Evolutionary conservation across 1,284 basidiomycete genomes (phyloP), one percentile per base, ranked within the genome.

Genomic region (Mixia osmundae): DNA sequence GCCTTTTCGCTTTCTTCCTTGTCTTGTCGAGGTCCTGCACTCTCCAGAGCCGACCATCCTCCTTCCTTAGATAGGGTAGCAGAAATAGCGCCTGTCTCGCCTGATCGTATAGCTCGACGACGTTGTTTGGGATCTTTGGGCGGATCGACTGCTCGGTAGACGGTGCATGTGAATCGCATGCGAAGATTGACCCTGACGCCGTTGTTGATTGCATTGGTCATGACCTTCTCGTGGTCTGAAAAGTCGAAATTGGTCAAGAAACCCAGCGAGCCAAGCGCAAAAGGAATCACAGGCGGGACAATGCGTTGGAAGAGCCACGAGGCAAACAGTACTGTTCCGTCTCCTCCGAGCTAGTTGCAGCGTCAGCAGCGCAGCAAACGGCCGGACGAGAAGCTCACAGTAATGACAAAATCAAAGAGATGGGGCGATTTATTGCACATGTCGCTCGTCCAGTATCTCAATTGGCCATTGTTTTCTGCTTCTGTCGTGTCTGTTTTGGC

Each of bases 221-320:
- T 75, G 18, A 87, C 83, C 8, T 69, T 60, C 51, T 72, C 68
- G 61, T 89, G 76, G 51, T 87, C 69, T 26, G 70, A 67, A 53
- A 91, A 97, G 58, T 95, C 83, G 50, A 97, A 97, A 57, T 94
- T 94, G 42, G 91, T 97, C 38, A 97, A 68, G 63, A 99, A 97
- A 9, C 91, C 91, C 16, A 99, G 69, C 7, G 89, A 97, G 29
- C 91, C 91, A n/a, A 97, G 69, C 0, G 91, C 85, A 55, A 97
- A 97, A 0, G 91, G 76, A 19, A 99, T 70, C 25, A 97, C 83
- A 4, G 91, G 91, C 9, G 91, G 91, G 9, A 97, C 91, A 51
- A 95, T 83, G 45, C 74, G 72, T 55, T 97, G 91, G 65, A 99
- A 99, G 24, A 99, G 65, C 91, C 91, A 97, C 3, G 91, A 97